Percentiles rank a stretch among this genome's conserved stretches.
These are phyloP conservation scores for Phytophthora crassamura DNA, from an alignment of 352 stramenopile genomes.

Conservation along the genomic window DNA sequence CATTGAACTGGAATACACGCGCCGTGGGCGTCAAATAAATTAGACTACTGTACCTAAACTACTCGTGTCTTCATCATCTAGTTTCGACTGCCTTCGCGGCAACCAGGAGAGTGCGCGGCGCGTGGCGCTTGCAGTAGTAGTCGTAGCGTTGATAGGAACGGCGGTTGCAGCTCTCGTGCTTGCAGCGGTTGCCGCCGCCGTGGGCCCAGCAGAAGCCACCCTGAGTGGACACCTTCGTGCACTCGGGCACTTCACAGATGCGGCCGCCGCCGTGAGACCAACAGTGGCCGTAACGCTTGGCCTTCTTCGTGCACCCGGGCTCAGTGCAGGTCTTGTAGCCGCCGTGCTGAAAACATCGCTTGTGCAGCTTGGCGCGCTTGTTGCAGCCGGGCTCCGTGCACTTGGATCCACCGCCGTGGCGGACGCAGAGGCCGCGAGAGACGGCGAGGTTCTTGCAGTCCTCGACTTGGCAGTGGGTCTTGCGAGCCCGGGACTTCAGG, in stretches of 20 bases:
- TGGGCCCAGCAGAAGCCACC: slow-evolving; percentile 74
- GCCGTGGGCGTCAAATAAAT: slow-evolving; percentile 20
- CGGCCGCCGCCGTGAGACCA: slow-evolving; percentile 74
- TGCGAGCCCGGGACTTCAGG: slow-evolving; percentile 15
- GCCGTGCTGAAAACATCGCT: slow-evolving; percentile 70
- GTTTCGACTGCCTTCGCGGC: neutral
- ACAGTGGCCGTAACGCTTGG: slow-evolving; percentile 76
- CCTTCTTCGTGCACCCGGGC: slow-evolving; percentile 64
- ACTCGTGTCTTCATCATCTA: slow-evolving; percentile 9
- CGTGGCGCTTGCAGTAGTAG: slow-evolving; percentile 69
- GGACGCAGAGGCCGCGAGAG: slow-evolving; percentile 50
- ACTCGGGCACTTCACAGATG: slow-evolving; percentile 61
- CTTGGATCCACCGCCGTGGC: slow-evolving; percentile 45
- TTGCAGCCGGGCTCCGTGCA: slow-evolving; percentile 38
- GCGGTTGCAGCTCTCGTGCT: slow-evolving; percentile 59
- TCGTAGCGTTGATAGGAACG: slow-evolving; percentile 70
- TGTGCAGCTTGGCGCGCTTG: slow-evolving; percentile 68
- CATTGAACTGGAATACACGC: neutral
- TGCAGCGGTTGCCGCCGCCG: no score
- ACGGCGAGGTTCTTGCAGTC: slow-evolving; percentile 60
- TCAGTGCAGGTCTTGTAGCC: slow-evolving; percentile 70
- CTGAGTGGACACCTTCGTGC: slow-evolving; percentile 67
- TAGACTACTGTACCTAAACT: slow-evolving; percentile 9
- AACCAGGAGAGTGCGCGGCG: slow-evolving; percentile 1
- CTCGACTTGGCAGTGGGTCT: slow-evolving; percentile 50